Conservation (phyloP, 75 land plant genomes). For the Cryptomeria japonica region DNA sequence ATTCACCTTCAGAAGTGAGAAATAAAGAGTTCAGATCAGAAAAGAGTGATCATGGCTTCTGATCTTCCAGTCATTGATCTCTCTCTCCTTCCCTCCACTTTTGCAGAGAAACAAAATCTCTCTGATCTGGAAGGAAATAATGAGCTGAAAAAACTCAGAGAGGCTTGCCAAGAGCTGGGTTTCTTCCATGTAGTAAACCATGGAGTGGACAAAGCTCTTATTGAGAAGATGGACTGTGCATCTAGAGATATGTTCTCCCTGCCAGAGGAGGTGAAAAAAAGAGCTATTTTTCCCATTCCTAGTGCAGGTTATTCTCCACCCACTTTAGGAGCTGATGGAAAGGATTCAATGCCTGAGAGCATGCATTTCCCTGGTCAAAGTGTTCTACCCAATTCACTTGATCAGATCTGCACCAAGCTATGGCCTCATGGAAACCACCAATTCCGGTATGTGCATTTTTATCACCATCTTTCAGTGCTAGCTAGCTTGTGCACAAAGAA, state of each 20-base stretch:
- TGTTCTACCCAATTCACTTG: neutral
- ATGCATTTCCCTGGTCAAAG: conserved; percentile 27
- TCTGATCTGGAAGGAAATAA: no score
- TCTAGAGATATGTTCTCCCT: conserved; percentile 29
- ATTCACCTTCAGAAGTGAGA: no score
- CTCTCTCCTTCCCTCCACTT: no score
- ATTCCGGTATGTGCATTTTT: no score
- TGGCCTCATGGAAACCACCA: no score
- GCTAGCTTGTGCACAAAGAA: no score
- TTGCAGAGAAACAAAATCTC: neutral
- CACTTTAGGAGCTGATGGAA: conserved; percentile 30
- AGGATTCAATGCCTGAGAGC: conserved; percentile 42
- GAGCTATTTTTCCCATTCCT: neutral
- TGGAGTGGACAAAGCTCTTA: conserved; percentile 39
- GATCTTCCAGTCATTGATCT: neutral
- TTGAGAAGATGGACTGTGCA: conserved; percentile 7
- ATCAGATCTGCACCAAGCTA: neutral
- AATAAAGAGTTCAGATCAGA: no score
- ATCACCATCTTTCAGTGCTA: no score
- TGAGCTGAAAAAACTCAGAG: neutral
- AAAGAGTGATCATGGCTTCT: conserved; percentile 1
- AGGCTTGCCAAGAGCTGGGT: conserved; percentile 29
- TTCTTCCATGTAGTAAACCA: conserved; percentile 20
- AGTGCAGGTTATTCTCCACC: neutral
- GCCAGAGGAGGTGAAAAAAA: conserved; percentile 26